Percentiles rank a stretch among this genome's conserved stretches.
These are phyloP conservation scores for Aciculosporium take DNA, from an alignment of 2,329 filamentous ascomycete genomes.

Conservation along the genomic window DNA sequence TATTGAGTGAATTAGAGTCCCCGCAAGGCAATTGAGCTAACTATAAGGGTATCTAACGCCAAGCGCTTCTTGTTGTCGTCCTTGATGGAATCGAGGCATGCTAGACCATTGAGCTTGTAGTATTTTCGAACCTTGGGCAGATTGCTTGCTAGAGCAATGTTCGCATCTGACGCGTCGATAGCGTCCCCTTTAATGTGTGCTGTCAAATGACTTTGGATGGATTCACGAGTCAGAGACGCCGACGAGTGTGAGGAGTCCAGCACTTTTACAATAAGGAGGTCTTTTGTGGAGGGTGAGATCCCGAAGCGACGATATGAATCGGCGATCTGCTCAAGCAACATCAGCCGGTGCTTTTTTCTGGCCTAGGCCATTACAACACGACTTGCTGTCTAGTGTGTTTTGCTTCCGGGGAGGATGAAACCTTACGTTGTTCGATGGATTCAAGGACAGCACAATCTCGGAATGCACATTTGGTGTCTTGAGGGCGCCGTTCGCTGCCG, in stretches of 20 bases:
- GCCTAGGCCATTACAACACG: not conserved
- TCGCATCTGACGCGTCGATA: conserved; percentile 46
- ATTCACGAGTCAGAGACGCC: conserved; percentile 27
- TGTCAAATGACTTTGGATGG: conserved; percentile 44
- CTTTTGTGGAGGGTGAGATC: conserved; percentile 53
- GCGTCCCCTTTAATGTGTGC: conserved; percentile 46
- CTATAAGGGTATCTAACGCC: conserved; percentile 53
- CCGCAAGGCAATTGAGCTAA: conserved; percentile 59
- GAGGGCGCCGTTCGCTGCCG: conserved; percentile 44
- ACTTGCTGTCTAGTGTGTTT: not conserved
- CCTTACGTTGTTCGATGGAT: conserved; percentile 64
- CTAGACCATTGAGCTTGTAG: conserved; percentile 64
- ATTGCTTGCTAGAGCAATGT: conserved; percentile 47
- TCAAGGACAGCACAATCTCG: conserved; percentile 71
- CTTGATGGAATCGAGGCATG: conserved; percentile 31
- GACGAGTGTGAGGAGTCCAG: conserved; percentile 33
- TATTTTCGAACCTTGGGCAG: conserved; percentile 61
- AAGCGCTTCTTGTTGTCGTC: conserved; percentile 28
- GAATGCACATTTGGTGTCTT: conserved; percentile 80
- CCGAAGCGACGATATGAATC: conserved; percentile 86
- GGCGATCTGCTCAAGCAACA: conserved; percentile 51
- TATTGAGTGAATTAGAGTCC: conserved; percentile 15
- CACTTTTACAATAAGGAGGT: conserved; percentile 73
- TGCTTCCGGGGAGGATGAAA: not conserved
- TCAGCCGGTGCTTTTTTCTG: not conserved